These are phyloP conservation scores for Cinnamomum chago DNA, from an alignment of 164 flowering plant genomes.

Conservation along the genomic window DNA sequence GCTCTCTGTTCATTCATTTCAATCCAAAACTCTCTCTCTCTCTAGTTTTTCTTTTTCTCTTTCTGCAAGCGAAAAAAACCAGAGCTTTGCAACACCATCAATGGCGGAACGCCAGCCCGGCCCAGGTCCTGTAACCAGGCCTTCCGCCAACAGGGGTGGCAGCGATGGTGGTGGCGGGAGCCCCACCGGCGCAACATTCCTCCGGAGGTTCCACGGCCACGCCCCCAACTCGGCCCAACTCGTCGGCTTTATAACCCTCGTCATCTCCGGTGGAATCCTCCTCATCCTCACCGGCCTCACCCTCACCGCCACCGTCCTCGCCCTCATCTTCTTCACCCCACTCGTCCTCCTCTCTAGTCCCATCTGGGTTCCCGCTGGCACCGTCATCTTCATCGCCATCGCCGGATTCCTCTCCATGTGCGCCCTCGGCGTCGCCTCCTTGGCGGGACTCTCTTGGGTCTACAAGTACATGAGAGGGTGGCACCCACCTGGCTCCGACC, in stretches of 20 bases:
- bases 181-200: slow-evolving; percentile 13
- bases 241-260: slow-evolving; percentile 55
- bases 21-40: background rate
- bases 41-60: background rate
- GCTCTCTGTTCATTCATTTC: no score
- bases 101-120: slow-evolving; percentile 36
- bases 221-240: slow-evolving; percentile 58
- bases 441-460: slow-evolving; percentile 55
- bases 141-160: no score
- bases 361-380: slow-evolving; percentile 65
- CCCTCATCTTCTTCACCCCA: slow-evolving; percentile 58
- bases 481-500: slow-evolving; percentile 63
- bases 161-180: background rate
- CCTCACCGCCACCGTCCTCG: slow-evolving; percentile 49
- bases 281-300: slow-evolving; percentile 70
- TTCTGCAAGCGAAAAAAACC: background rate
- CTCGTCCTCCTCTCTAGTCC: slow-evolving; percentile 67
- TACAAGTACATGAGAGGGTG: slow-evolving; percentile 59
- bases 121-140: slow-evolving; percentile 3
- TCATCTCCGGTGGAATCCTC: slow-evolving; percentile 50
- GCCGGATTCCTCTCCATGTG: slow-evolving; percentile 42
- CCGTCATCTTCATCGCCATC: slow-evolving; percentile 34
- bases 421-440: slow-evolving; percentile 36
- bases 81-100: background rate
- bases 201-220: slow-evolving; percentile 38